A percentile compares a stretch with the other conserved stretches of the same genome.
Conservation (phyloP, 352 stramenopile genomes). For the Pythium rhizo-oryzae region DNA sequence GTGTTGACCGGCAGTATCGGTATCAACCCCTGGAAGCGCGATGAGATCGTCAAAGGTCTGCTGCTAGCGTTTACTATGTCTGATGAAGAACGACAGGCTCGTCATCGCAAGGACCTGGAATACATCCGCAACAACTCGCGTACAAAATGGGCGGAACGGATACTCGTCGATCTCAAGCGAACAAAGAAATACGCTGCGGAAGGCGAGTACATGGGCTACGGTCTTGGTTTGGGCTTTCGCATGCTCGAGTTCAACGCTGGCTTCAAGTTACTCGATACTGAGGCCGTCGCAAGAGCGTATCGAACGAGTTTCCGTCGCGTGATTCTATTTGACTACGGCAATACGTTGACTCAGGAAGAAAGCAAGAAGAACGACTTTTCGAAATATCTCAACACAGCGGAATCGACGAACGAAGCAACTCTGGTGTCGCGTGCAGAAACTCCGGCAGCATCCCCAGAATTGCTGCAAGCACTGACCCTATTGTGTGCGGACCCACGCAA, state of each 20-base stretch:
- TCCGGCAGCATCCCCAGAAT: conserved; percentile 56
- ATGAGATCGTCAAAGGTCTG: conserved; percentile 84
- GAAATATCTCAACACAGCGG: conserved; percentile 75
- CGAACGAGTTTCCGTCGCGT: conserved; percentile 84
- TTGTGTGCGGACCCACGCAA: conserved; percentile 96
- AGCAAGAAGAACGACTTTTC: conserved; percentile 67
- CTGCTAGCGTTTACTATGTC: conserved; percentile 71
- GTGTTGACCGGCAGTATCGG: conserved; percentile 96
- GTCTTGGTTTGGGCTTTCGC: conserved; percentile 95
- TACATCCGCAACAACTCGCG: conserved; percentile 97
- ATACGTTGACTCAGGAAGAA: conserved; percentile 96
- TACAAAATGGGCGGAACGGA: conserved; percentile 96
- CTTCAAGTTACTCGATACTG: conserved; percentile 95
- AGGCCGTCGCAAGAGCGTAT: conserved; percentile 91
- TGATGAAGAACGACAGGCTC: conserved; percentile 62
- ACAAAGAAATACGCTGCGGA: conserved; percentile 85
- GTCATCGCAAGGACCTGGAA: conserved; percentile 82
- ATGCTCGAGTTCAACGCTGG: conserved; percentile 96
- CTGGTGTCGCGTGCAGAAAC: conserved; percentile 42
- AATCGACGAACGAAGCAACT: conserved; percentile 33
- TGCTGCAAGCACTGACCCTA: conserved; percentile 90
- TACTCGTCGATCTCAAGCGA: conserved; percentile 98
- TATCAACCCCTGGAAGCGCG: conserved; percentile 98
- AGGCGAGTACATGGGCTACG: conserved; percentile 93
- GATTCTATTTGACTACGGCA: conserved; percentile 99